These are phyloP conservation scores for Rhynchosporium secalis DNA, from an alignment of 2,329 filamentous ascomycete genomes.

Conservation along the genomic window DNA sequence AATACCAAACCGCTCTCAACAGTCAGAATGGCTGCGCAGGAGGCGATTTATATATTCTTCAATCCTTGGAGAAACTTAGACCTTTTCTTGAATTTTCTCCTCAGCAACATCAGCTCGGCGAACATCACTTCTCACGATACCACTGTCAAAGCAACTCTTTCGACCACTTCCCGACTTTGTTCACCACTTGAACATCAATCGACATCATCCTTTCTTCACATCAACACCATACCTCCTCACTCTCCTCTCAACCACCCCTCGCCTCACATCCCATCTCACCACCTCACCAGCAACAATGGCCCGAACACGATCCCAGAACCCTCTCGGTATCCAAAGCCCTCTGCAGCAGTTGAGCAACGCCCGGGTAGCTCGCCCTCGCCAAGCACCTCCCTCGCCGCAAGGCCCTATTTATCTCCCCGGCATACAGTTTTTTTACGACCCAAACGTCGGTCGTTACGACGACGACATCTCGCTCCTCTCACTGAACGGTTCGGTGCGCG, in stretches of 20 bases:
- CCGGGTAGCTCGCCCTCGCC: background rate
- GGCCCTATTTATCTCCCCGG: background rate
- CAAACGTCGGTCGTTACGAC: constrained; percentile 5
- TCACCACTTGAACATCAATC: background rate
- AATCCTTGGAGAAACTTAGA: background rate
- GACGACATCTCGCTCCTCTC: background rate
- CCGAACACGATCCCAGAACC: constrained; percentile 4
- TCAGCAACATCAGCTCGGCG: constrained; percentile 6
- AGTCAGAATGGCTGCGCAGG: background rate
- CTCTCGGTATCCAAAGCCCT: background rate
- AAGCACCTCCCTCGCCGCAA: background rate
- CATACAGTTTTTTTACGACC: background rate
- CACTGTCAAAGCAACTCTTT: background rate
- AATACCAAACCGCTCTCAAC: background rate
- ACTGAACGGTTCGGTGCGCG: background rate
- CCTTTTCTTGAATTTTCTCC: background rate
- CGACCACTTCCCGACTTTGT: background rate
- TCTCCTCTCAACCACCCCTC: background rate
- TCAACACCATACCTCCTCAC: background rate
- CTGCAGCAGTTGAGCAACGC: background rate
- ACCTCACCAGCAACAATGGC: constrained; percentile 5
- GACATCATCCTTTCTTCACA: background rate
- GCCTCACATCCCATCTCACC: background rate
- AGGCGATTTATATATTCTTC: background rate
- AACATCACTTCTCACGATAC: background rate